phyloP scores from a whole-genome alignment of 495 filamentous ascomycete species.

The Endocarpon pusillum region DNA sequence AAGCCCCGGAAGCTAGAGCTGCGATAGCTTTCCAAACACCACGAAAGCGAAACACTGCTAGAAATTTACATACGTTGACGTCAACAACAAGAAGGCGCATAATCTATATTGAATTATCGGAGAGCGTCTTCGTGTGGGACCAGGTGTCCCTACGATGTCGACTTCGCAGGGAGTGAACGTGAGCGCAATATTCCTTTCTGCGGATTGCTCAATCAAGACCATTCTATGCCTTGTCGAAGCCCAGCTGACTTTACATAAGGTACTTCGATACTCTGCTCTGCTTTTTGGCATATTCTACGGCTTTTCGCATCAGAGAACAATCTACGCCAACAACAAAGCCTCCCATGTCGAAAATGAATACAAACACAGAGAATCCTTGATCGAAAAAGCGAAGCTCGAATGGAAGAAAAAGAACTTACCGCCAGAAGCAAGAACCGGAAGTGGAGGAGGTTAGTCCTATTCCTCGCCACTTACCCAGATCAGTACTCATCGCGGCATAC shows the following conservation, averaged over 20 bases:
- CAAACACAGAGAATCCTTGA: constrained; percentile 70
- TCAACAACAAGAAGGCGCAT: constrained; percentile 3
- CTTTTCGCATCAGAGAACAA: constrained; percentile 67
- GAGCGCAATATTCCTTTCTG: constrained; percentile 16
- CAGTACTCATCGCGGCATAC: constrained; percentile 11
- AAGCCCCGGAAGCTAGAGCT: constrained; percentile 11
- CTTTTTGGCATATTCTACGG: constrained; percentile 81
- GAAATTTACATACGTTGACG: constrained; percentile 16
- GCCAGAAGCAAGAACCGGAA: constrained; percentile 26
- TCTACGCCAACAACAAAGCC: constrained; percentile 48
- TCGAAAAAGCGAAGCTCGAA: constrained; percentile 78
- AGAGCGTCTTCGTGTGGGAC: constrained; percentile 14
- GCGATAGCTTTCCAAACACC: constrained; percentile 23
- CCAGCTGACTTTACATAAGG: constrained; percentile 32
- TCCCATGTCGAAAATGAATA: constrained; percentile 59
- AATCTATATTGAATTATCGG: constrained; percentile 10
- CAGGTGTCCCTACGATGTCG: constrained; percentile 25
- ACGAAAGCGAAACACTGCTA: constrained; percentile 23
- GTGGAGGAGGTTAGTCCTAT: constrained; percentile 40
- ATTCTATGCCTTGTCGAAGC: constrained; percentile 3
- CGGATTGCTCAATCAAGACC: constrained; percentile 10
- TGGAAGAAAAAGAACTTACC: constrained; percentile 60
- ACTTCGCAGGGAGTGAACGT: constrained; percentile 33
- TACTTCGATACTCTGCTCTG: constrained; percentile 87
- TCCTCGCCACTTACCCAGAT: constrained; percentile 1